A percentile compares a stretch with the other conserved stretches of the same genome.
Evolutionary conservation across 495 filamentous ascomycete species (phyloP).

Genomic region (Sordaria brevicollis): DNA sequence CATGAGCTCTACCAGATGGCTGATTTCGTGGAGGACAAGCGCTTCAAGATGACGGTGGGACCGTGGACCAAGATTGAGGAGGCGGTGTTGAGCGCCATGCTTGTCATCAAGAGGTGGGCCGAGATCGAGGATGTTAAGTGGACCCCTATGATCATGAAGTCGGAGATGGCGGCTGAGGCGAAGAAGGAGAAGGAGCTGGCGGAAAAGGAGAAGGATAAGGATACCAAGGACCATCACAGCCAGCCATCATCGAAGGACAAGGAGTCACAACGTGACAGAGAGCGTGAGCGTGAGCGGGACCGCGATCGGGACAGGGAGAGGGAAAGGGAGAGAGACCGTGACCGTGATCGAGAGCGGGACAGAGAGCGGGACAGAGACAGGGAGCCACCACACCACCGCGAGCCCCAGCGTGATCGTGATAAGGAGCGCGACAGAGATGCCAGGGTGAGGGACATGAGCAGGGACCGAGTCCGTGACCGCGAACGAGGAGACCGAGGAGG

Average conservation of each 20-base stretch:
- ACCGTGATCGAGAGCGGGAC: neutral
- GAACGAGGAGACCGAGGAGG: neutral
- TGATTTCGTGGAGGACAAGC: constrained; percentile 12
- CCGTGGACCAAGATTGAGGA: constrained; percentile 29
- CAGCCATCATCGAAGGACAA: neutral
- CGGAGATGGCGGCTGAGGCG: neutral
- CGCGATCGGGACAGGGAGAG: constrained; percentile 4
- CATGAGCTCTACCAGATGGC: constrained; percentile 3
- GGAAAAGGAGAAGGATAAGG: constrained; percentile 2
- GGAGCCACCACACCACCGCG: neutral
- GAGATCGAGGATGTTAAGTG: constrained; percentile 23
- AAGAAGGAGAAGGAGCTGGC: neutral
- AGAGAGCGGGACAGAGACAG: constrained; percentile 1
- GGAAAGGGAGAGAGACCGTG: neutral
- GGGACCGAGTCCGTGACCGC: neutral
- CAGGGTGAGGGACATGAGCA: neutral
- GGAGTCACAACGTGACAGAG: neutral
- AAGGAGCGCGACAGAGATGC: neutral
- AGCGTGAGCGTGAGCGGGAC: constrained; percentile 1
- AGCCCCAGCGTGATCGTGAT: neutral
- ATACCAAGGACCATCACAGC: neutral
- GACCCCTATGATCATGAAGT: constrained; percentile 8
- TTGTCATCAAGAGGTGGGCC: constrained; percentile 20
- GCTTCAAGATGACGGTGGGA: constrained; percentile 18
- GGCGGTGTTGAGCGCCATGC: constrained; percentile 12